A percentile compares a stretch with the other conserved stretches of the same genome.
Conservation (phyloP, 2,329 filamentous ascomycete genomes). For the Colletotrichum abscissum region DNA sequence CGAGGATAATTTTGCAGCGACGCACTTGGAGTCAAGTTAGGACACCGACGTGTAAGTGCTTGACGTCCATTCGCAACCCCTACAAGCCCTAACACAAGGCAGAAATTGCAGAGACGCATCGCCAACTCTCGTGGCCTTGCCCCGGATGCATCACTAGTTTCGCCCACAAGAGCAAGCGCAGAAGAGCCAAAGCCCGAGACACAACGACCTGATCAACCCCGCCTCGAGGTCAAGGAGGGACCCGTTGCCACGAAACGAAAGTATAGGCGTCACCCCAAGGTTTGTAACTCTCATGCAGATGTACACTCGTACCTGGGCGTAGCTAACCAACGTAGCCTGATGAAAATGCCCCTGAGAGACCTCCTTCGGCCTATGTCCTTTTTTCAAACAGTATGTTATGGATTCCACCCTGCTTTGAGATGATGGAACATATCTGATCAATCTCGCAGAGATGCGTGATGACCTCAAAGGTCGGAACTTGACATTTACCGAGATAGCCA, state of each 20-base stretch:
- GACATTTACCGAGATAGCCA: conserved; percentile 86
- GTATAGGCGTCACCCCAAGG: conserved; percentile 82
- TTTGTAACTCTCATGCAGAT: conserved; percentile 45
- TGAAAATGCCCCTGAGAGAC: conserved; percentile 82
- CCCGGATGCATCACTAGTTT: conserved; percentile 62
- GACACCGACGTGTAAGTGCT: conserved; percentile 78
- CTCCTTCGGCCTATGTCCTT: conserved; percentile 85
- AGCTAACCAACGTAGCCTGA: conserved; percentile 65
- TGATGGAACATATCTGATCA: conserved; percentile 5
- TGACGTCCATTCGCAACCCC: background rate
- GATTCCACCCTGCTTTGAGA: background rate
- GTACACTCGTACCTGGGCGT: background rate
- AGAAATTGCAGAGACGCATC: conserved; percentile 88
- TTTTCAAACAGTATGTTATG: conserved; percentile 81
- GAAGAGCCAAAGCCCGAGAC: conserved; percentile 69
- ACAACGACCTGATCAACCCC: conserved; percentile 59
- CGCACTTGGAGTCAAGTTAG: conserved; percentile 80
- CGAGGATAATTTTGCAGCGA: conserved; percentile 59
- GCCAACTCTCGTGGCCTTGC: conserved; percentile 76
- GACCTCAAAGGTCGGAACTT: conserved; percentile 80
- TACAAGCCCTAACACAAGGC: background rate
- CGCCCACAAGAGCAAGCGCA: conserved; percentile 59
- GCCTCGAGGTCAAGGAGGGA: conserved; percentile 51
- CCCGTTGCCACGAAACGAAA: conserved; percentile 72
- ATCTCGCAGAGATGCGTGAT: conserved; percentile 75